Evolutionary conservation across 2,329 filamentous ascomycete genomes (phyloP).

Genomic region (Colletotrichum aenigma): DNA sequence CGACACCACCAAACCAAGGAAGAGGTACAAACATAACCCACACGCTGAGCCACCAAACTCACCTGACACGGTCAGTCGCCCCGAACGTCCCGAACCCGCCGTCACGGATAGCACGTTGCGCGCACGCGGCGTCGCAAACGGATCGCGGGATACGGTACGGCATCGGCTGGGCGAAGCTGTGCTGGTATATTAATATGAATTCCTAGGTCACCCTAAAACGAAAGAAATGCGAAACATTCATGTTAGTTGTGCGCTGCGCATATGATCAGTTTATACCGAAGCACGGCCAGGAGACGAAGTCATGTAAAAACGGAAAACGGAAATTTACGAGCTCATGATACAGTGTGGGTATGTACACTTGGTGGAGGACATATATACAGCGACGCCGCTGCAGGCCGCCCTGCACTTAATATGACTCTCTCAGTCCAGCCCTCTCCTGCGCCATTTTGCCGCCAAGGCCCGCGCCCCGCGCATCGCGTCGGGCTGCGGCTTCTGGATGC

Average conservation of each 20-base stretch:
- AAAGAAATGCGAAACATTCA: not conserved
- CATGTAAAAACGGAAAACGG: not conserved
- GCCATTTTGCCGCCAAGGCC: constrained; percentile 42
- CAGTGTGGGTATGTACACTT: constrained; percentile 29
- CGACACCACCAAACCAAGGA: not conserved
- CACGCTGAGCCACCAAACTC: not conserved
- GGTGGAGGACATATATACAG: constrained; percentile 39
- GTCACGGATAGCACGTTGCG: not conserved
- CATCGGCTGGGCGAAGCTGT: not conserved
- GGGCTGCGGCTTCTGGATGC: constrained; percentile 51
- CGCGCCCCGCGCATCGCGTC: constrained; percentile 43
- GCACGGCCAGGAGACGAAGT: not conserved
- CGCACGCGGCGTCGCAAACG: not conserved
- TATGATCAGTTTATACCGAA: not conserved
- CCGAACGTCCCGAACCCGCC: not conserved
- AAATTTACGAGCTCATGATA: constrained; percentile 16
- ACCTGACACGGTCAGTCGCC: not conserved
- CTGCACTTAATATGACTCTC: constrained; percentile 21
- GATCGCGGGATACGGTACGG: not conserved
- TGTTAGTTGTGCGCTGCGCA: not conserved
- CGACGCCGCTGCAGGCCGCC: constrained; percentile 25
- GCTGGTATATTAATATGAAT: not conserved
- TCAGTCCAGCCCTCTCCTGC: constrained; percentile 45
- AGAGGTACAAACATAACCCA: not conserved
- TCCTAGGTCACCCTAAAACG: not conserved